Percentiles rank a stretch among this genome's conserved stretches.
phyloP scores from a whole-genome alignment of 352 stramenopile species.

The Blastocystis sp. region DNA sequence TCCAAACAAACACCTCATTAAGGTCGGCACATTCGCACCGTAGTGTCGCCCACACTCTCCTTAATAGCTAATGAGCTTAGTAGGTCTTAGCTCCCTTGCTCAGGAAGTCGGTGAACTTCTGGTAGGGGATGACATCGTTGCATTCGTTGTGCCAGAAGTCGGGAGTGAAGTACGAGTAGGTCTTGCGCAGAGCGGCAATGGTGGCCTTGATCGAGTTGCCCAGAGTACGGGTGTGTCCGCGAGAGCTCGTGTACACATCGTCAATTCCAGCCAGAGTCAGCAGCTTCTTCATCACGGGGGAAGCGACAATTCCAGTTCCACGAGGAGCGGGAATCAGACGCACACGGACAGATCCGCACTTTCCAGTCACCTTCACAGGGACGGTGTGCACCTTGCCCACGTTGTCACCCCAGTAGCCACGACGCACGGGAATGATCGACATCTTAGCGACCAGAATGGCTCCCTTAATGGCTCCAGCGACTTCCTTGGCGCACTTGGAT shows the following conservation, averaged over 20 bases:
- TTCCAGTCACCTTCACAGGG: slow-evolving; percentile 95
- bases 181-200: slow-evolving; percentile 90
- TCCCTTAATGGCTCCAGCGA: slow-evolving; percentile 94
- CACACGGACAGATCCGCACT: slow-evolving; percentile 95
- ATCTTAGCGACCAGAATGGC: slow-evolving; percentile 98
- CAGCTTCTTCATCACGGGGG: slow-evolving; percentile 92
- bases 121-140: slow-evolving; percentile 81
- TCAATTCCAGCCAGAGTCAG: slow-evolving; percentile 94
- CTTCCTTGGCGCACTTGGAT: slow-evolving; percentile 96
- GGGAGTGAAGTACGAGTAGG: slow-evolving; percentile 93
- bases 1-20: too few relatives aligned
- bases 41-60: slow-evolving; percentile 48
- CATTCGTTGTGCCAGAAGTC: slow-evolving; percentile 94
- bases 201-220: slow-evolving; percentile 99
- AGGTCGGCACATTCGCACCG: slow-evolving; percentile 54
- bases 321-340: slow-evolving; percentile 95
- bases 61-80: slow-evolving; percentile 11
- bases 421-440: slow-evolving; percentile 87
- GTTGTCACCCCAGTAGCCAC: slow-evolving; percentile 95
- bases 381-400: slow-evolving; percentile 83
- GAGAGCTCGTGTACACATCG: slow-evolving; percentile 88
- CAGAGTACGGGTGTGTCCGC: slow-evolving; percentile 94
- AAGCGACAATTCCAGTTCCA: slow-evolving; percentile 95
- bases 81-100: slow-evolving; percentile 68
- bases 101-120: slow-evolving; percentile 98